Evolutionary conservation across 148 eudicot genomes (phyloP).

Genomic region (Rheum nobile): DNA sequence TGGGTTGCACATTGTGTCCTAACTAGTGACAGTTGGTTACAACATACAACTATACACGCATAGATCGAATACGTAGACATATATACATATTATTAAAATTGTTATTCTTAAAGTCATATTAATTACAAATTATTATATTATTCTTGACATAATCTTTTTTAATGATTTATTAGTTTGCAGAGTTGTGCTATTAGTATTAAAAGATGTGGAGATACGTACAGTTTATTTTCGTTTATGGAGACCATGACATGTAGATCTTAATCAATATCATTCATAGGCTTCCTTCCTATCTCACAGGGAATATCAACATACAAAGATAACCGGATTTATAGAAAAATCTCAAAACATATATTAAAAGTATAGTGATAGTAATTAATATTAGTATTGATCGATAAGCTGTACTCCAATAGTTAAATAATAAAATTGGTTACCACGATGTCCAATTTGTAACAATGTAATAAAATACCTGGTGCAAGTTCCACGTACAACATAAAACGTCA

Average conservation of each 20-base stretch:
- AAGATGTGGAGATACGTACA: not conserved
- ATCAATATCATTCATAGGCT: not conserved
- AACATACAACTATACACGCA: not conserved
- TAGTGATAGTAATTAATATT: not conserved
- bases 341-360: not conserved
- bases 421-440: not conserved
- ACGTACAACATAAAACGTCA: not conserved
- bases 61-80: not conserved
- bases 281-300: constrained; percentile 1
- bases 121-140: not conserved
- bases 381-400: too few relatives aligned
- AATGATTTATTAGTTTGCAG: not conserved
- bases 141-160: not conserved
- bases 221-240: too few relatives aligned
- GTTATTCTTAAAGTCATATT: not conserved
- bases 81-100: not conserved
- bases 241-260: constrained; percentile 5
- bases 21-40: constrained; percentile 1
- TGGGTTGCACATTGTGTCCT: not conserved
- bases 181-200: not conserved
- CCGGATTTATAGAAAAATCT: not conserved
- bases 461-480: not conserved
- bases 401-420: not conserved
- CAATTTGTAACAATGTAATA: not conserved
- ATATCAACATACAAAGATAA: not conserved